Evolutionary conservation across 2,329 filamentous ascomycete genomes (phyloP), one percentile per base, ranked within the genome.

Genomic region (Pseudogymnoascus verrucosus): DNA sequence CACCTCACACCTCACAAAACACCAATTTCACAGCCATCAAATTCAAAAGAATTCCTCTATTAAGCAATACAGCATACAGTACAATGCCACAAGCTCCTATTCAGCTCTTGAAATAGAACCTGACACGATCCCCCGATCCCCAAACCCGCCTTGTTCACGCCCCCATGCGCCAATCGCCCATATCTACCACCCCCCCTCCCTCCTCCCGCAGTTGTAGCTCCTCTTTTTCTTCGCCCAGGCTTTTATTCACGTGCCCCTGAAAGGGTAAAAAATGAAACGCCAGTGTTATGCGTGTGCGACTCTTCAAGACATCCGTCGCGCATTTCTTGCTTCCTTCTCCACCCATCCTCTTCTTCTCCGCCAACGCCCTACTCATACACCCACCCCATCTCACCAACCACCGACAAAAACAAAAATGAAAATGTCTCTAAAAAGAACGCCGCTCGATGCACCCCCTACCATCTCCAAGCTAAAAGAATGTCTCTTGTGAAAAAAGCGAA

Each of bases 81-180:
- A 54, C 26, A 54, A 54, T 19, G 47, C 26, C 47, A 54, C 47
- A 31, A 54, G 47, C 47, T 54, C 47, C 23, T 54, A 54, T 54
- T 54, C 47, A 54, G 47, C 47, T 31, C 23, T 54, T 54, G 23
- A 54, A 54, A 31, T 54, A 31, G 47, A 54, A 54, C 47, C 26
- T 31, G 47, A 54, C 47, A 21, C 21, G 21, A 21, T 21, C 21
- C 21, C 21, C 21, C 16, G 7, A 11, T 19, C 23, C 23, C 12
- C 21, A 3, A 2, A 10, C 3, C 23, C 14, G 7, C 26, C 0
- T 28, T 54, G 47, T 54, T 19, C 26, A 54, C 47, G 47, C 26
- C 47, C 44, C 4, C 8, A 31, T 11, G n/a, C 23, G 47, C 26
- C 23, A 5, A 5, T 14, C 47, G 2, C 47, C 14, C 8, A 31